Base-by-base conservation (phyloP, 441 rosid genomes). In the Daphne laureola region DNA sequence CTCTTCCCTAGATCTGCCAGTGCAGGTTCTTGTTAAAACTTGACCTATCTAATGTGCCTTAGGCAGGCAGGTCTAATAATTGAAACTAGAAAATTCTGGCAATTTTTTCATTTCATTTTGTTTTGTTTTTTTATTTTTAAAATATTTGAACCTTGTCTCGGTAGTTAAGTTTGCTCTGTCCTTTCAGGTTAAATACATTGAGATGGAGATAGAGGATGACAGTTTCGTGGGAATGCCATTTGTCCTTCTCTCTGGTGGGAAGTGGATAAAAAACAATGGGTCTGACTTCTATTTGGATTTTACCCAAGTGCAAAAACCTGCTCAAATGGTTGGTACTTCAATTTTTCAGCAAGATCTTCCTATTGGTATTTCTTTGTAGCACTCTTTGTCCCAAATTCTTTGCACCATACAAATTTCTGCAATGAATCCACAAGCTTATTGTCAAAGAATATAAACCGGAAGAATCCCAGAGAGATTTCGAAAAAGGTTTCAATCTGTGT, bases 141-240 rank as follows among this genome's bases (percentile, higher is more conserved):
- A 7, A 6, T 11, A 31, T 2, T 54, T 62, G 56, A 21, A 21
- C 23, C 23, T 21, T 21, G 25, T 21, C 25, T 21, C 25, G 2
- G 2, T 21, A 21, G 7, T 31, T 31, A 6, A 31, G 21, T 54
- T 63, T 56, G 25, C 61, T 63, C 55, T 27, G 41, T 49, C 25
- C 25, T 68, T 70, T 64, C 73, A 94, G 99, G 82, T 94, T 54
- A 96, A 87, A 73, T 76, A 76, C 42, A 40, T 82, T 44, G 88
- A 80, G 78, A 49, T 90, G 64, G 94, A 85, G 74, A 66, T 87
- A 67, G 90, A 77, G 76, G 99, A 79, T 25, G 87, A 66, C 15
- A 69, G 55, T 67, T 86, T 69, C 65, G 74, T 65, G 21, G 99
- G 99, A 67, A 87, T 94, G 93, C 92, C 97, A 23, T 94, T 94